Evolutionary conservation across 1,139 yeast species (phyloP).

Genomic region (Nakaseomyces glabratus): DNA sequence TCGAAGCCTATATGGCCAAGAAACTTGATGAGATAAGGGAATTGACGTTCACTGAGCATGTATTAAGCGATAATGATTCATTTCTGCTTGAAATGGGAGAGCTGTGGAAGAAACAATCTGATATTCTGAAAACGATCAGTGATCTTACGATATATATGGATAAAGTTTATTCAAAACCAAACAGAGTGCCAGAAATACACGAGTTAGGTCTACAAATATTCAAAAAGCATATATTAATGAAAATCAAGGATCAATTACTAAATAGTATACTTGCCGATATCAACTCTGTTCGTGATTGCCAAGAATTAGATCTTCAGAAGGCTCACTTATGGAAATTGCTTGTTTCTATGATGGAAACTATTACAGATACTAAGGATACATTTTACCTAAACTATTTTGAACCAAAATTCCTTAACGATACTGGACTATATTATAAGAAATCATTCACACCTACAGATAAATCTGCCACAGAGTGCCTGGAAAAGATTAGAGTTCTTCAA

Average conservation of each 20-base stretch:
- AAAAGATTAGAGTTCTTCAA: slow-evolving; percentile 44
- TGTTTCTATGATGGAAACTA: slow-evolving; percentile 63
- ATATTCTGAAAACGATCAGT: slow-evolving; percentile 70
- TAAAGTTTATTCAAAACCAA: slow-evolving; percentile 73
- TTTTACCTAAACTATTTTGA: slow-evolving; percentile 63
- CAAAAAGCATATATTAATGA: slow-evolving; percentile 37
- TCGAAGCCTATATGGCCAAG: slow-evolving; percentile 41
- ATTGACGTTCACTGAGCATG: slow-evolving; percentile 14
- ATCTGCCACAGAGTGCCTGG: slow-evolving; percentile 39
- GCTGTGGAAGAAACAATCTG: slow-evolving; percentile 70
- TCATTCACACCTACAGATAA: slow-evolving; percentile 41
- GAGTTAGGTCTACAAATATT: slow-evolving; percentile 67
- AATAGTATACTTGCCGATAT: slow-evolving; percentile 15
- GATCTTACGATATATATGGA: slow-evolving; percentile 83
- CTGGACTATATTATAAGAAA: slow-evolving; percentile 47
- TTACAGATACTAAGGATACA: slow-evolving; percentile 35
- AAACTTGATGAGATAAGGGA: slow-evolving; percentile 39
- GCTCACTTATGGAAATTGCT: slow-evolving; percentile 23
- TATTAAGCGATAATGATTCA: slow-evolving; percentile 27
- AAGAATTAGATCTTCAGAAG: slow-evolving; percentile 20
- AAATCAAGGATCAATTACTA: slow-evolving; percentile 14
- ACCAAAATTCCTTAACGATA: slow-evolving; percentile 47
- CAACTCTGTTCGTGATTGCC: slow-evolving; percentile 14
- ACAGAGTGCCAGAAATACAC: slow-evolving; percentile 55
- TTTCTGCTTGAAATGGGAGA: slow-evolving; percentile 38